Evolutionary conservation across 768 basidiomycete genomes (phyloP).

Genomic region (Vararia minispora): DNA sequence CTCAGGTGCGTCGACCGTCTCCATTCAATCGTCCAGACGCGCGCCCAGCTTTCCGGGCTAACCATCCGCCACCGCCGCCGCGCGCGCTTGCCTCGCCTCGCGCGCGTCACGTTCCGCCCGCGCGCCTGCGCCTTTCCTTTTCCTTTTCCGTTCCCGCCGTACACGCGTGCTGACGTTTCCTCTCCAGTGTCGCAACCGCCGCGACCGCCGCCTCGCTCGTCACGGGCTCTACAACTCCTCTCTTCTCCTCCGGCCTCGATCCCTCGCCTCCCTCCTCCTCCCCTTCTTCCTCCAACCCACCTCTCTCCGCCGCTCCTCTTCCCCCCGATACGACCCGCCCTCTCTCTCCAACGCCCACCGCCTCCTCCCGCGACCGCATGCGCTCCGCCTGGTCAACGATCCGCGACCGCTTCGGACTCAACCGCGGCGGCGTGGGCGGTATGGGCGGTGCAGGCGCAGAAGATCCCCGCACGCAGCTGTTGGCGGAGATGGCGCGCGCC

Average conservation of each 20-base stretch:
- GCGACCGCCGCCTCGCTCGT: conserved; percentile 82
- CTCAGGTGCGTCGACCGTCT: conserved; percentile 43
- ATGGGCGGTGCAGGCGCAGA: conserved; percentile 11
- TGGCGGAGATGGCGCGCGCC: conserved; percentile 73
- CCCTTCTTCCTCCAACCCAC: conserved; percentile 49
- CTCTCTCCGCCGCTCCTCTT: conserved; percentile 21
- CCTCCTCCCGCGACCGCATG: conserved; percentile 30
- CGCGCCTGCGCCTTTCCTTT: too few species aligned
- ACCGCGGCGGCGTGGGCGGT: conserved; percentile 2
- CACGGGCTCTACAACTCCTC: conserved; percentile 58
- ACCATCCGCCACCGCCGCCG: too few species aligned
- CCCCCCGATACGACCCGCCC: conserved; percentile 20
- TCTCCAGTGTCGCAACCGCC: conserved; percentile 70
- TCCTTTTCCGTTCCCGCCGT: conserved; percentile 1
- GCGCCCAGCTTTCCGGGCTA: too few species aligned
- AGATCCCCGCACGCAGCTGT: conserved; percentile 55
- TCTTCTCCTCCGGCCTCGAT: conserved; percentile 43
- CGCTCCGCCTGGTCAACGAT: conserved; percentile 59
- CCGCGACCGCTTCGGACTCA: conserved; percentile 55
- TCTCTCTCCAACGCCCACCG: conserved; percentile 31
- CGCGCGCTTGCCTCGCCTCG: too few species aligned
- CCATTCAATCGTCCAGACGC: conserved; percentile 1
- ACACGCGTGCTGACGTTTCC: background rate
- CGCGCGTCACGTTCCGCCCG: too few species aligned
- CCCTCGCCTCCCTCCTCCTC: conserved; percentile 28